phyloP scores from a whole-genome alignment of 768 basidiomycete species.

The Tulasnella calospora region DNA sequence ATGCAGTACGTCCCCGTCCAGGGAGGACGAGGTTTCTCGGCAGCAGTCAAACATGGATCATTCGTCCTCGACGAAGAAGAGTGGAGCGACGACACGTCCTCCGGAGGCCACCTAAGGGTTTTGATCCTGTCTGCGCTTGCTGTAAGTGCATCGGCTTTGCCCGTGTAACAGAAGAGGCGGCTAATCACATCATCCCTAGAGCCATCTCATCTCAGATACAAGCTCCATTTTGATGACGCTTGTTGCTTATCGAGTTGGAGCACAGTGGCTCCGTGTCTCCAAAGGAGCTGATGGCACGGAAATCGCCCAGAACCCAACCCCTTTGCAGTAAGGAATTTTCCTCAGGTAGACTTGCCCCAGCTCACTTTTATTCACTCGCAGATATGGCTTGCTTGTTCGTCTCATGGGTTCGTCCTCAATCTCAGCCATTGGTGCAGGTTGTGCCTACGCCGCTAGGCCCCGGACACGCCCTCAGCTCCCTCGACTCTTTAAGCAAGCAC shows the following conservation, averaged over 20 bases:
- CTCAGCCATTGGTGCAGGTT: not conserved
- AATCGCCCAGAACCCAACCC: not conserved
- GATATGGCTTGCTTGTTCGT: not conserved
- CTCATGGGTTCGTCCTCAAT: not conserved
- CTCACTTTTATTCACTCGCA: not conserved
- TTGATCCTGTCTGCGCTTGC: not conserved
- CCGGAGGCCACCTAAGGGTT: not conserved
- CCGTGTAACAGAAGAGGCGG: not conserved
- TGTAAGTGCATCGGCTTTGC: not conserved
- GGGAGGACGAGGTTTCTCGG: not conserved
- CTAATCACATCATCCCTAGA: not conserved
- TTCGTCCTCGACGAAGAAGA: not conserved
- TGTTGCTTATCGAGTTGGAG: not conserved
- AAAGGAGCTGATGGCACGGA: not conserved
- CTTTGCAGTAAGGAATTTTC: not conserved
- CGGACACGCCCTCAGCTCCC: not conserved
- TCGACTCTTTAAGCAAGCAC: conserved; percentile 1
- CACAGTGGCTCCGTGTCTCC: not conserved
- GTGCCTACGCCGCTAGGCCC: not conserved
- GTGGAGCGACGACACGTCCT: not conserved
- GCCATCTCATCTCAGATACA: not conserved
- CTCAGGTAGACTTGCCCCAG: not conserved
- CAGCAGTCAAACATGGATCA: not conserved
- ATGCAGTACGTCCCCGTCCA: not conserved
- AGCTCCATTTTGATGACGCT: not conserved